phyloP scores from a whole-genome alignment of 2,329 filamentous ascomycete genomes.

The Colletotrichum paranaense region DNA sequence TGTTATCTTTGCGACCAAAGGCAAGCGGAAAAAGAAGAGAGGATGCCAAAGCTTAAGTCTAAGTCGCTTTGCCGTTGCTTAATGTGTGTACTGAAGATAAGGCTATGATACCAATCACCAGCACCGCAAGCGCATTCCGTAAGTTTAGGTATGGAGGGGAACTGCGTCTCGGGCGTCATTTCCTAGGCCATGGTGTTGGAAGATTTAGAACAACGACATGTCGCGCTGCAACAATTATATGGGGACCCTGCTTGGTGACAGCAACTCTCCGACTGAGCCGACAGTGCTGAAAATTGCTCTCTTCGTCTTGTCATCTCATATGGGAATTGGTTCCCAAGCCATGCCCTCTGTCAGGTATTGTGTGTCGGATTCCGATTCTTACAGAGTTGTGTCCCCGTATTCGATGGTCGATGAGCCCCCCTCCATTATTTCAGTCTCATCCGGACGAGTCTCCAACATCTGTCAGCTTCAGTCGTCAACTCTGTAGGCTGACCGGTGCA shows the following conservation, averaged over 20 bases:
- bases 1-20: background rate
- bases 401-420: background rate
- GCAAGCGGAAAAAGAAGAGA: background rate
- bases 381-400: constrained; percentile 4
- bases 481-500: background rate
- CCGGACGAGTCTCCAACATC: background rate
- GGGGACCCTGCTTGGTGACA: constrained; percentile 6
- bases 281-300: background rate
- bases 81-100: background rate
- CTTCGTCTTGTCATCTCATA: background rate
- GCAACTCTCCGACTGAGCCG: constrained; percentile 13
- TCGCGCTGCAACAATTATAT: constrained; percentile 6
- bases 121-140: constrained; percentile 1
- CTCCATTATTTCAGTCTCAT: background rate
- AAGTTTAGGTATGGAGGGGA: background rate
- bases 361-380: constrained; percentile 4
- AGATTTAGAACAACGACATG: background rate
- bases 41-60: background rate
- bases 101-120: background rate
- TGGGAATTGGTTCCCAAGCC: background rate
- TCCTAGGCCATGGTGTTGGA: constrained; percentile 1
- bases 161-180: constrained; percentile 1
- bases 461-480: background rate
- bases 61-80: background rate
- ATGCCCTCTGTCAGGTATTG: background rate